Evolutionary conservation across 257 asterid genomes (phyloP).

Genomic region (Nemophila menziesii): DNA sequence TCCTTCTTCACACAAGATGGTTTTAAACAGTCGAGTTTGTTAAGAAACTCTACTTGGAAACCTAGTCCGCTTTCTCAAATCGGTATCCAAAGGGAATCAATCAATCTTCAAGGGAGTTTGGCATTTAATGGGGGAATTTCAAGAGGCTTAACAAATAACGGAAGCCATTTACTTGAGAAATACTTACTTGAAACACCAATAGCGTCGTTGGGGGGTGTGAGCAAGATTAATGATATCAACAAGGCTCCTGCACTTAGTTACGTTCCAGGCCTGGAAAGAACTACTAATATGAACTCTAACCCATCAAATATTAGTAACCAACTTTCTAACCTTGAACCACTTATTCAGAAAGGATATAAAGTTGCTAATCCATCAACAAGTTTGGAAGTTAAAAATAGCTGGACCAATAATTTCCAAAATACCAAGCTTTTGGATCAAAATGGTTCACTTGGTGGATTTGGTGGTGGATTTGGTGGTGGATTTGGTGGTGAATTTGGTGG

Average conservation of each 20-base stretch:
- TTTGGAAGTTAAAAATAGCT: not conserved
- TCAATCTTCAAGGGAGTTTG: not conserved
- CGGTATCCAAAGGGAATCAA: not conserved
- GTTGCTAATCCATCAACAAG: not conserved
- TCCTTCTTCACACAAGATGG: not conserved
- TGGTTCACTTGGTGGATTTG: too few relatives aligned
- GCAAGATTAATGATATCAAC: not conserved
- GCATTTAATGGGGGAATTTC: not conserved
- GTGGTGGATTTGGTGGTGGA: too few relatives aligned
- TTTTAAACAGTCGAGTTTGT: not conserved
- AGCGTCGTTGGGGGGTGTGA: not conserved
- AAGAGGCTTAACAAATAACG: not conserved
- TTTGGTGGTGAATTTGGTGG: too few relatives aligned
- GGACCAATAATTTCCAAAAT: not conserved
- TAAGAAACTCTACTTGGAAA: not conserved
- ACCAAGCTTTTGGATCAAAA: too few relatives aligned
- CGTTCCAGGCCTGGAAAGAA: not conserved
- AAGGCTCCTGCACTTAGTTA: not conserved
- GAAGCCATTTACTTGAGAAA: not conserved
- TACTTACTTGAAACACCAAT: not conserved
- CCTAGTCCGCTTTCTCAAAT: not conserved
- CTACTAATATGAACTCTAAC: not conserved
- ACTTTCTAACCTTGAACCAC: not conserved
- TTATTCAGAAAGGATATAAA: slow-evolving; percentile 1
- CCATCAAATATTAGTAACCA: not conserved